Conservation (phyloP, 2,329 filamentous ascomycete genomes). For the Aspergillus sojae region DNA sequence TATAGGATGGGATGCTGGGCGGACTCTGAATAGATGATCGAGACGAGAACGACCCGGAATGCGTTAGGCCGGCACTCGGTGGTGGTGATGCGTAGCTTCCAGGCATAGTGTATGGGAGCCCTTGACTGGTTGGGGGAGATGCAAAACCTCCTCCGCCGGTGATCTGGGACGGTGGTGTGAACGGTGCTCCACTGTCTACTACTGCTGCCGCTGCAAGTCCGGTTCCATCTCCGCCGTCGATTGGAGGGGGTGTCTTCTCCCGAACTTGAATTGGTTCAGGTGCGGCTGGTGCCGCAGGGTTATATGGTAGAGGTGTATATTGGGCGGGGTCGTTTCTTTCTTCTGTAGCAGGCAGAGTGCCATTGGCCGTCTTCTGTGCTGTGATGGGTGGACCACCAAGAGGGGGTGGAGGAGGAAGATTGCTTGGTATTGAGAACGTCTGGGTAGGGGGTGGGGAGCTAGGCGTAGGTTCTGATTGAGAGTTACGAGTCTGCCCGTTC, state of each 20-base stretch:
- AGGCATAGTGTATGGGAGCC: slow-evolving; percentile 26
- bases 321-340: slow-evolving; percentile 34
- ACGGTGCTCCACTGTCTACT: slow-evolving; percentile 40
- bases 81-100: slow-evolving; percentile 39
- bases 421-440: slow-evolving; percentile 21
- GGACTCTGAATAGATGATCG: slow-evolving; percentile 29
- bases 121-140: slow-evolving; percentile 25
- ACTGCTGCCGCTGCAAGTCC: slow-evolving; percentile 47
- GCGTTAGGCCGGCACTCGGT: slow-evolving; percentile 36
- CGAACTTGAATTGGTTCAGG: slow-evolving; percentile 66
- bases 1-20: slow-evolving; percentile 32
- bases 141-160: slow-evolving; percentile 24
- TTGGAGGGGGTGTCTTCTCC: slow-evolving; percentile 68
- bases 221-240: slow-evolving; percentile 54
- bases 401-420: slow-evolving; percentile 31
- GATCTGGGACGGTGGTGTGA: slow-evolving; percentile 32
- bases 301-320: slow-evolving; percentile 62
- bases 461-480: slow-evolving; percentile 31
- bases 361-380: slow-evolving; percentile 18
- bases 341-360: slow-evolving; percentile 18
- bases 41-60: slow-evolving; percentile 28
- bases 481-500: slow-evolving; percentile 46
- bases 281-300: slow-evolving; percentile 66
- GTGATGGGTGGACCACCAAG: slow-evolving; percentile 18
- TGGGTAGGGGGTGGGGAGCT: slow-evolving; percentile 24